phyloP scores from a whole-genome alignment of 148 eudicot species.

The Tetragonia tetragonoides region DNA sequence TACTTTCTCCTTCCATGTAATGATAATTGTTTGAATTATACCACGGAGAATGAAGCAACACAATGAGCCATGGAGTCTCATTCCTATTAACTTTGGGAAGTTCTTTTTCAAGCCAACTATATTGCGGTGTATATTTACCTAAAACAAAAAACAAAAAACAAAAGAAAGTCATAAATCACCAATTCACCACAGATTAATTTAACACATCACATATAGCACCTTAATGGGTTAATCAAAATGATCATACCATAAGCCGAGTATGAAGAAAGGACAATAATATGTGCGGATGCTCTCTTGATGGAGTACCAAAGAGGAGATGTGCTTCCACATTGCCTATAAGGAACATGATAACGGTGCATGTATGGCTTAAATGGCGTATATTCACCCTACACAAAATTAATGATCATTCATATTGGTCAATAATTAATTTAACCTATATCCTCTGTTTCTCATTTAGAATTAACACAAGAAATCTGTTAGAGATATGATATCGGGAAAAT shows the following conservation, averaged over 20 bases:
- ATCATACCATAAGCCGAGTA: slow-evolving; percentile 58
- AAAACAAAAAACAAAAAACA: not conserved
- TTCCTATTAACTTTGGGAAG: slow-evolving; percentile 31
- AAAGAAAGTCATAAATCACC: too few species aligned
- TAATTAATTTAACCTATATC: too few species aligned
- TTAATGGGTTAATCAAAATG: not conserved
- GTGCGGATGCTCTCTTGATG: slow-evolving; percentile 51
- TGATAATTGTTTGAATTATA: slow-evolving; percentile 34
- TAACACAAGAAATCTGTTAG: too few species aligned
- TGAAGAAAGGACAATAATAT: slow-evolving; percentile 59
- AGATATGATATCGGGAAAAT: too few species aligned
- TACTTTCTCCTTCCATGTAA: slow-evolving; percentile 44
- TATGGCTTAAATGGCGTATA: slow-evolving; percentile 30
- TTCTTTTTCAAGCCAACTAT: slow-evolving; percentile 28
- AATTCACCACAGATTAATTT: not conserved
- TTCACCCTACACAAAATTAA: slow-evolving; percentile 28
- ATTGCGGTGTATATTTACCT: slow-evolving; percentile 39
- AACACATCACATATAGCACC: too few species aligned
- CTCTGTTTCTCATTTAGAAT: too few species aligned
- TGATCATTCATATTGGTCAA: not conserved
- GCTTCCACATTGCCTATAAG: slow-evolving; percentile 33
- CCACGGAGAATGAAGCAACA: slow-evolving; percentile 32
- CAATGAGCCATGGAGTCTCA: slow-evolving; percentile 42
- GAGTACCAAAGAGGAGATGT: slow-evolving; percentile 72
- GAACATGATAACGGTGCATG: slow-evolving; percentile 26